Evolutionary conservation across 2,329 filamentous ascomycete species (phyloP).

Genomic region (Zymoseptoria pseudotritici): DNA sequence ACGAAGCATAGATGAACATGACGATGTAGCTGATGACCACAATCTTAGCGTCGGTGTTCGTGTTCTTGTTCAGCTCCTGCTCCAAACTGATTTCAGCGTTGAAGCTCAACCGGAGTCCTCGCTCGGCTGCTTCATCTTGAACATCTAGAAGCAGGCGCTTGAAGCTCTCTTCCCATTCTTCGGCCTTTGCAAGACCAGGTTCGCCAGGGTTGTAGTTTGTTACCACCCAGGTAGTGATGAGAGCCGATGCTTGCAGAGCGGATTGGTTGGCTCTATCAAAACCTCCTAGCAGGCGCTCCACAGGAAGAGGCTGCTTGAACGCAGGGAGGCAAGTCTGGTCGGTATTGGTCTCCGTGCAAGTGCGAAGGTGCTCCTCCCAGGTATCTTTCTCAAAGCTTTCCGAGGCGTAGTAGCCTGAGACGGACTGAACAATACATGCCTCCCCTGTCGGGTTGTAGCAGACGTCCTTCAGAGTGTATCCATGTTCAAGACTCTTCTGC

Average conservation of each 20-base stretch:
- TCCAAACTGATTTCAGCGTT: slow-evolving; percentile 92
- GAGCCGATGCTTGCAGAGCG: slow-evolving; percentile 66
- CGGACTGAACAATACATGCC: slow-evolving; percentile 84
- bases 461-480: slow-evolving; percentile 68
- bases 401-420: slow-evolving; percentile 78
- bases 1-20: slow-evolving; percentile 96
- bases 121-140: slow-evolving; percentile 67
- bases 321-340: slow-evolving; percentile 62
- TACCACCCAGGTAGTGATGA: slow-evolving; percentile 92
- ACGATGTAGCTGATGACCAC: slow-evolving; percentile 93
- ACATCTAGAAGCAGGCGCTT: slow-evolving; percentile 67
- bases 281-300: slow-evolving; percentile 78
- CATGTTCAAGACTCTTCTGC: slow-evolving; percentile 62
- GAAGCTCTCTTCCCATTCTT: slow-evolving; percentile 82
- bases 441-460: slow-evolving; percentile 90
- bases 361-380: slow-evolving; percentile 66
- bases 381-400: slow-evolving; percentile 44
- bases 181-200: slow-evolving; percentile 60
- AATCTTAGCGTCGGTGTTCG: slow-evolving; percentile 96
- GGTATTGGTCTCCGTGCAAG: slow-evolving; percentile 66
- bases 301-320: slow-evolving; percentile 82
- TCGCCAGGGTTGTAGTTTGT: slow-evolving; percentile 75
- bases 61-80: slow-evolving; percentile 93
- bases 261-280: slow-evolving; percentile 51
- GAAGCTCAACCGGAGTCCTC: slow-evolving; percentile 83